Percentiles rank a stretch among this genome's conserved stretches.
phyloP scores from a whole-genome alignment of 2,329 filamentous ascomycete genomes.

The Aspergillus felis region DNA sequence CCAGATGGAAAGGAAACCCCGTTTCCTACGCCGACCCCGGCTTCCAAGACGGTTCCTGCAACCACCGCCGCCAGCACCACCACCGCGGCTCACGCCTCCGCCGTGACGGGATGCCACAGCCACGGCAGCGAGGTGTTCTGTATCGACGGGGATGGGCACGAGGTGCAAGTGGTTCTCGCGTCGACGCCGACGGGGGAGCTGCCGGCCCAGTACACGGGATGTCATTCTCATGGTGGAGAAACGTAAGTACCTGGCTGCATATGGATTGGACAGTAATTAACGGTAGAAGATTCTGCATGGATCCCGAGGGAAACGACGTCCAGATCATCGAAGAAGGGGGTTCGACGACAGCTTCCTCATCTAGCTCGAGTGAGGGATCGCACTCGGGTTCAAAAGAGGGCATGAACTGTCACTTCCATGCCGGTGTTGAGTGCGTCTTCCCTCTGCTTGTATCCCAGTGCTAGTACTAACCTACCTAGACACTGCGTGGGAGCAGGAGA shows the following conservation, averaged over 20 bases:
- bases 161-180: conserved; percentile 38
- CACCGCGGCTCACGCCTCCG: conserved; percentile 36
- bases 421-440: conserved; percentile 65
- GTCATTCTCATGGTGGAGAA: conserved; percentile 58
- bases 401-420: conserved; percentile 68
- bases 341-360: conserved; percentile 24
- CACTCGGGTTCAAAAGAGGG: conserved; percentile 16
- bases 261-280: conserved; percentile 1
- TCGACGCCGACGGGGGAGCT: conserved; percentile 54
- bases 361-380: conserved; percentile 10
- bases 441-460: neutral
- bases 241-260: conserved; percentile 42
- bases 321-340: conserved; percentile 44
- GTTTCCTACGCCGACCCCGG: conserved; percentile 17
- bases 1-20: conserved; percentile 26
- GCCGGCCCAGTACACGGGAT: conserved; percentile 60
- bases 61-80: conserved; percentile 25
- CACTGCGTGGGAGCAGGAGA: conserved; percentile 55
- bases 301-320: conserved; percentile 58
- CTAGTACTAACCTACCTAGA: conserved; percentile 17
- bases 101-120: conserved; percentile 52
- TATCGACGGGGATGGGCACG: conserved; percentile 31
- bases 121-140: conserved; percentile 40
- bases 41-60: conserved; percentile 12
- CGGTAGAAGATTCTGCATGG: conserved; percentile 57